Conservation (phyloP, 306 rosid genomes). For the Datisca glomerata region DNA sequence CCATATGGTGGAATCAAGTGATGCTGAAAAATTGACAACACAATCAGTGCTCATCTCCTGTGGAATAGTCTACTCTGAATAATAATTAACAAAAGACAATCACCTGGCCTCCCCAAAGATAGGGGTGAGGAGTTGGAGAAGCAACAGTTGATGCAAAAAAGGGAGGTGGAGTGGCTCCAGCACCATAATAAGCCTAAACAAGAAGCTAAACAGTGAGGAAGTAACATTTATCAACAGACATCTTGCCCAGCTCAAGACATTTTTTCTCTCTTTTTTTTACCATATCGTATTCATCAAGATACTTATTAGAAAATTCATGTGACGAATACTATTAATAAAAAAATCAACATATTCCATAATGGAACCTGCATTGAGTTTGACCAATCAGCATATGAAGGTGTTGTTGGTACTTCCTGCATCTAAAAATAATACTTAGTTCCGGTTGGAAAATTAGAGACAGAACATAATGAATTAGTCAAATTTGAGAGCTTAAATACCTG, state of each 20-base stretch:
- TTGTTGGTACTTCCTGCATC: slow-evolving; percentile 50
- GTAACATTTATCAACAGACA: too few species aligned
- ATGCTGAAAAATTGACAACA: slow-evolving; percentile 44
- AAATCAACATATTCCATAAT: slow-evolving; percentile 1
- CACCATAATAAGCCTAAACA: slow-evolving; percentile 81
- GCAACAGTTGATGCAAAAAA: slow-evolving; percentile 85
- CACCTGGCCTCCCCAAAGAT: slow-evolving; percentile 97
- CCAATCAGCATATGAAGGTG: slow-evolving; percentile 89
- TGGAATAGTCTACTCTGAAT: too few species aligned
- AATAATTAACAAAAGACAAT: slow-evolving; percentile 7
- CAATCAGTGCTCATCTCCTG: too few species aligned
- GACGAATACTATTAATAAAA: not conserved
- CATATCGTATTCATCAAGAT: not conserved
- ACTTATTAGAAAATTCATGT: not conserved
- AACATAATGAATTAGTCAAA: not conserved
- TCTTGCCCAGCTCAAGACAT: too few species aligned
- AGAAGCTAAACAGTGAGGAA: slow-evolving; percentile 22
- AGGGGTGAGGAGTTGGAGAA: slow-evolving; percentile 82
- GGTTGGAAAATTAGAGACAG: slow-evolving; percentile 2
- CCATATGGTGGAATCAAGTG: slow-evolving; percentile 89
- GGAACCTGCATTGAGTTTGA: slow-evolving; percentile 84
- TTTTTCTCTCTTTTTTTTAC: too few species aligned
- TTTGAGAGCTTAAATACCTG: slow-evolving; percentile 31
- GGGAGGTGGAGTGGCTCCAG: slow-evolving; percentile 86
- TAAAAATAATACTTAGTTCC: slow-evolving; percentile 2